These are phyloP conservation scores for Echinosophora koreensis DNA, from an alignment of 306 rosid genomes.

Conservation along the genomic window DNA sequence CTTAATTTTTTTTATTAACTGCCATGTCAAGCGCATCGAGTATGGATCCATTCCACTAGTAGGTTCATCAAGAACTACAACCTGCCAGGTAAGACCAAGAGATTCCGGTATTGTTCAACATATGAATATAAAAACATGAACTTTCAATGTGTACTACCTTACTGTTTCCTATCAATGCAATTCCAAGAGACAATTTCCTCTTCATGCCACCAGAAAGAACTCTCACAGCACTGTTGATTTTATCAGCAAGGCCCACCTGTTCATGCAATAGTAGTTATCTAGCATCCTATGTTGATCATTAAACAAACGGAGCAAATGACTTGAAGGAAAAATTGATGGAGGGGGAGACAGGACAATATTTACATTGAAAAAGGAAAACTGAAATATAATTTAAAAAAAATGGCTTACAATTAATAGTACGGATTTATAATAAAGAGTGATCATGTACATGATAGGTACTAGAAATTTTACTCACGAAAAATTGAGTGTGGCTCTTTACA, in stretches of 20 bases:
- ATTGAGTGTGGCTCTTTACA: too few relatives aligned
- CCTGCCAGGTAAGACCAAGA: constrained; percentile 63
- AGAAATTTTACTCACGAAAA: too few relatives aligned
- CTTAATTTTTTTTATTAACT: constrained; percentile 84
- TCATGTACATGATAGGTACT: not conserved
- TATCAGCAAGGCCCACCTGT: constrained; percentile 97
- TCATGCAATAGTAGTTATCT: constrained; percentile 46
- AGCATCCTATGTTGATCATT: constrained; percentile 35
- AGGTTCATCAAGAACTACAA: constrained; percentile 94
- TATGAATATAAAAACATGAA: constrained; percentile 21
- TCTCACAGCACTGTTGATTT: constrained; percentile 72
- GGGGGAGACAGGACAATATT: constrained; percentile 20
- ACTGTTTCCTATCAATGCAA: constrained; percentile 91
- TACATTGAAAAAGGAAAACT: not conserved
- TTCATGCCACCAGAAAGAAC: constrained; percentile 99
- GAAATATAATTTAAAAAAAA: not conserved
- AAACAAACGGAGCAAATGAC: constrained; percentile 5
- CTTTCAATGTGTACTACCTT: constrained; percentile 64
- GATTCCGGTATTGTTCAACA: constrained; percentile 29
- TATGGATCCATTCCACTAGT: constrained; percentile 99
- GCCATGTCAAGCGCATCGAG: constrained; percentile 99
- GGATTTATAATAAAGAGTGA: not conserved
- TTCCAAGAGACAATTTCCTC: constrained; percentile 97
- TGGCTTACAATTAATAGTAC: not conserved
- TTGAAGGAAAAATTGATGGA: not conserved